A percentile compares a stretch with the other conserved stretches of the same genome.
Conservation (phyloP, 2,329 filamentous ascomycete species). For the Aureobasidium sp. region DNA sequence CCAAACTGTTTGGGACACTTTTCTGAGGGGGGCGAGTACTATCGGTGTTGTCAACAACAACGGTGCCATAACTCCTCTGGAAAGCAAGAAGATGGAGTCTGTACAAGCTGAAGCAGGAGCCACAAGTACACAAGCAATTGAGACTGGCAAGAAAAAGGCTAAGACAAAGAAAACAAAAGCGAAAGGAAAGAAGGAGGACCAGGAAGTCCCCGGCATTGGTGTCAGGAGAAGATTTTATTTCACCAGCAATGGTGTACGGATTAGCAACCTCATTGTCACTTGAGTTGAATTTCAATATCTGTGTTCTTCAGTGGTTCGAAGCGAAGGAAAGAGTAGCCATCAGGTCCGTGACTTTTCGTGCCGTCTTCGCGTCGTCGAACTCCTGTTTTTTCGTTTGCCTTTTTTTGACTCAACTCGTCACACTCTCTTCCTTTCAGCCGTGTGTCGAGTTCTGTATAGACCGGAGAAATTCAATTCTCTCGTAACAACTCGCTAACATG, state of each 20-base stretch:
- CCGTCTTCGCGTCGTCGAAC: no score
- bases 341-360: no score
- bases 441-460: background rate
- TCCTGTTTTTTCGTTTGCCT: no score
- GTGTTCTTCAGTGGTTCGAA: background rate
- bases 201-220: constrained; percentile 52
- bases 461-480: constrained; percentile 1
- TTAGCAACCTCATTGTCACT: constrained; percentile 58
- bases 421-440: no score
- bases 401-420: no score
- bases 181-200: constrained; percentile 37
- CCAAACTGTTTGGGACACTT: constrained; percentile 55
- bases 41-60: constrained; percentile 21
- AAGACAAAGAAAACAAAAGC: constrained; percentile 52
- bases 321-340: no score
- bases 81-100: background rate
- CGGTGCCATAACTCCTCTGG: constrained; percentile 10
- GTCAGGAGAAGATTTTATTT: constrained; percentile 73
- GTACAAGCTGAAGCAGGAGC: background rate
- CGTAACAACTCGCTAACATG: background rate
- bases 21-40: constrained; percentile 50
- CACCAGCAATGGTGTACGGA: constrained; percentile 69
- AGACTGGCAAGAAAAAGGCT: constrained; percentile 15
- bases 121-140: constrained; percentile 7
- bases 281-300: background rate